Evolutionary conservation across 208 protist genomes (phyloP).

Genomic region (Porcisia hertigi): DNA sequence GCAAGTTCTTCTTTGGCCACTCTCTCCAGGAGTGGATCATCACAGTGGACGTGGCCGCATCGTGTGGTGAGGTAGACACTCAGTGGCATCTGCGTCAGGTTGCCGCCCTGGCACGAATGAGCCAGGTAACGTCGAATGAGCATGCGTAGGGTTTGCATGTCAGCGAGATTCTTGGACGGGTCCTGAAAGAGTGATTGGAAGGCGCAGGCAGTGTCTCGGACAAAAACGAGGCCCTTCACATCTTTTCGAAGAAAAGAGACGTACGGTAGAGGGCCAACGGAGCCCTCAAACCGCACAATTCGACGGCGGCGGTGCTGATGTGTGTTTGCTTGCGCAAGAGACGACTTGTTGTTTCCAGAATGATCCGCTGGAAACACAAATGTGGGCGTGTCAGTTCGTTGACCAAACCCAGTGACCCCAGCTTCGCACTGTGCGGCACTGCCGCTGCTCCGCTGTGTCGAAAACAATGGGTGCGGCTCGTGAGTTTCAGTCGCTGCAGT

Average conservation of each 20-base stretch:
- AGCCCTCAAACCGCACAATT: neutral
- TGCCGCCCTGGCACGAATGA: conserved; percentile 68
- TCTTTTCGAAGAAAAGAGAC: conserved; percentile 59
- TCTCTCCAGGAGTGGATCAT: conserved; percentile 40
- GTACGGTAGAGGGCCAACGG: conserved; percentile 65
- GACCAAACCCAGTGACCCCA: too few species aligned
- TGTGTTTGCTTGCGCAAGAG: too few species aligned
- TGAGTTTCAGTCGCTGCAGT: too few species aligned
- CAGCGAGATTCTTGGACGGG: conserved; percentile 38
- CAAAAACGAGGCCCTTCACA: conserved; percentile 70
- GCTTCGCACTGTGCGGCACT: too few species aligned
- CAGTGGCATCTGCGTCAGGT: conserved; percentile 53
- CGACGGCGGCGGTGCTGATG: too few species aligned
- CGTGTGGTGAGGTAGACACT: conserved; percentile 48
- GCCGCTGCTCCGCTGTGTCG: too few species aligned
- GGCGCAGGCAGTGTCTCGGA: conserved; percentile 35
- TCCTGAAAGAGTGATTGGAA: conserved; percentile 69
- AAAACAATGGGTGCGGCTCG: too few species aligned
- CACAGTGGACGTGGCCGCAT: conserved; percentile 39
- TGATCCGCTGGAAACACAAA: too few species aligned
- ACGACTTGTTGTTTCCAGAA: too few species aligned
- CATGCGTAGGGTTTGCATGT: conserved; percentile 84
- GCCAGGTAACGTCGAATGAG: conserved; percentile 80
- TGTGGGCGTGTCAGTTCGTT: too few species aligned
- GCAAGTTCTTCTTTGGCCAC: conserved; percentile 60